Conservation (phyloP, 176 grass and related monocot species). For the sorghum (Sorghum bicolor) region Sorghum_bicolor_NCBIv3 NC_012870.2:68583501-68584000, state of each 20-base stretch:
- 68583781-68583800: too few species aligned
- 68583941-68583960: background rate
- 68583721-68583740: slow-evolving; percentile 17
- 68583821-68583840: background rate
- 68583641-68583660: slow-evolving; percentile 9
- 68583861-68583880: background rate
- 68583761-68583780: background rate
- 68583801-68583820: background rate
- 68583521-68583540: slow-evolving; percentile 65
- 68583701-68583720: slow-evolving; percentile 20
- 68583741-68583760: background rate
- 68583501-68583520: slow-evolving; percentile 78
- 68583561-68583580: slow-evolving; percentile 88
- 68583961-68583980: background rate
- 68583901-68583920: background rate
- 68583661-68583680: background rate
- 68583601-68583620: slow-evolving; percentile 97
- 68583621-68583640: slow-evolving; percentile 81
- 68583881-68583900: background rate
- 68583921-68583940: background rate
- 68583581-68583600: slow-evolving; percentile 90
- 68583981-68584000: background rate
- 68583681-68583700: slow-evolving; percentile 13
- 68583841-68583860: background rate
- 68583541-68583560: slow-evolving; percentile 87